Conservation (phyloP, 1,284 basidiomycete species). For the Malassezia nana region DNA sequence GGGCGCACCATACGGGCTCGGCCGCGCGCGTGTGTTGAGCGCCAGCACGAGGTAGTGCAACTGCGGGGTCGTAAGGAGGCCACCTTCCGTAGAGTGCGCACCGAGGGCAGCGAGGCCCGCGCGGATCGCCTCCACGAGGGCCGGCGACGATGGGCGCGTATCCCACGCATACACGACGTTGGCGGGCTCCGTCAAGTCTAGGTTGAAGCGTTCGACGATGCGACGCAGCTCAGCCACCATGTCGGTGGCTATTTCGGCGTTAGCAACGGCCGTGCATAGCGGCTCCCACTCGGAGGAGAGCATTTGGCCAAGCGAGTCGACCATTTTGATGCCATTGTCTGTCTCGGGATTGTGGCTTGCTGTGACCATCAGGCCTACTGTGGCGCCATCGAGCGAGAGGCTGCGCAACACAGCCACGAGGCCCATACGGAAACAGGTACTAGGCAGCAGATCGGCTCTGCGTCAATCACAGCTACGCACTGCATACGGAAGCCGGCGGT, state of each 20-base stretch:
- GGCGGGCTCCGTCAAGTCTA: constrained; percentile 68
- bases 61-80: constrained; percentile 84
- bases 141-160: constrained; percentile 78
- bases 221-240: constrained; percentile 62
- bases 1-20: constrained; percentile 67
- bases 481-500: constrained; percentile 88
- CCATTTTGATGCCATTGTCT: constrained; percentile 98
- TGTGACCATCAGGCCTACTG: constrained; percentile 96
- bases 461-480: constrained; percentile 45
- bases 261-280: constrained; percentile 79
- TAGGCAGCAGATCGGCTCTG: constrained; percentile 66
- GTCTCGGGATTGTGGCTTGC: constrained; percentile 95
- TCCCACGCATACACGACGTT: constrained; percentile 83
- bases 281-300: constrained; percentile 87
- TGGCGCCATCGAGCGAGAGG: constrained; percentile 76
- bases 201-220: constrained; percentile 61
- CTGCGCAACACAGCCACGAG: constrained; percentile 81
- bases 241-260: constrained; percentile 64
- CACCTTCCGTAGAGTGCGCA: constrained; percentile 51
- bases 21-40: constrained; percentile 68
- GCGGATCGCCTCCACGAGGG: constrained; percentile 69
- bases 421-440: constrained; percentile 84
- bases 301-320: constrained; percentile 98
- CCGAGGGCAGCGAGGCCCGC: constrained; percentile 67
- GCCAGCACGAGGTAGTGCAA: constrained; percentile 89